Percentiles rank a stretch among this genome's conserved stretches.
These are phyloP conservation scores for Hypoxylon lenormandii DNA, from an alignment of 495 filamentous ascomycete species.

Conservation along the genomic window DNA sequence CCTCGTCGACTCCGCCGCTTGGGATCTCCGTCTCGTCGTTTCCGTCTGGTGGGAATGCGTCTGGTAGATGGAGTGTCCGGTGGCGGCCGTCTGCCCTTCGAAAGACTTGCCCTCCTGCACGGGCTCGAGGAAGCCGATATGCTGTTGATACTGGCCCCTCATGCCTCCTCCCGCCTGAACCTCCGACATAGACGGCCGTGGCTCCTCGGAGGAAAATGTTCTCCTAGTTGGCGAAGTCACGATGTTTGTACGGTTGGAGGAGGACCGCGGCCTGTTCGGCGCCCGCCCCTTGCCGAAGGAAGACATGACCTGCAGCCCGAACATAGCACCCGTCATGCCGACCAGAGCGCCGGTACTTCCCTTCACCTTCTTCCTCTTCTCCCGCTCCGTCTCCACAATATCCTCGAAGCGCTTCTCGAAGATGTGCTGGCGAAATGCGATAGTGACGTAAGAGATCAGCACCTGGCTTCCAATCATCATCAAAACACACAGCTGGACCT, in stretches of 20 bases:
- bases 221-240: constrained; percentile 17
- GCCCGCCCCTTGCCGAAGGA: constrained; percentile 42
- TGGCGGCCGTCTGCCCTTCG: constrained; percentile 27
- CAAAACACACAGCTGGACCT: constrained; percentile 72
- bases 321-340: constrained; percentile 49
- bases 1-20: constrained; percentile 40
- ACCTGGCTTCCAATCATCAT: constrained; percentile 74
- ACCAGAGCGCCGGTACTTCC: constrained; percentile 39
- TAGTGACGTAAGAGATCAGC: constrained; percentile 64
- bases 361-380: constrained; percentile 44
- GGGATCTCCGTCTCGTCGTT: constrained; percentile 41
- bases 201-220: constrained; percentile 15
- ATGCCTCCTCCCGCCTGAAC: constrained; percentile 5
- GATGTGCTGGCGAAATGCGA: constrained; percentile 70
- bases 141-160: constrained; percentile 35
- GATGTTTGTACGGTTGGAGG: constrained; percentile 6
- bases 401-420: constrained; percentile 72
- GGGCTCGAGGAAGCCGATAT: constrained; percentile 47
- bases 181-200: constrained; percentile 17
- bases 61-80: constrained; percentile 47
- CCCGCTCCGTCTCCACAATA: constrained; percentile 61
- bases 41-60: constrained; percentile 46
- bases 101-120: constrained; percentile 38
- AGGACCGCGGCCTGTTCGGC: constrained; percentile 27
- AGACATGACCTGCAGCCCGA: constrained; percentile 45